A percentile compares a stretch with the other conserved stretches of the same genome.
These are phyloP conservation scores for Pythium rhizo-oryzae DNA, from an alignment of 352 stramenopile genomes.

Conservation along the genomic window DNA sequence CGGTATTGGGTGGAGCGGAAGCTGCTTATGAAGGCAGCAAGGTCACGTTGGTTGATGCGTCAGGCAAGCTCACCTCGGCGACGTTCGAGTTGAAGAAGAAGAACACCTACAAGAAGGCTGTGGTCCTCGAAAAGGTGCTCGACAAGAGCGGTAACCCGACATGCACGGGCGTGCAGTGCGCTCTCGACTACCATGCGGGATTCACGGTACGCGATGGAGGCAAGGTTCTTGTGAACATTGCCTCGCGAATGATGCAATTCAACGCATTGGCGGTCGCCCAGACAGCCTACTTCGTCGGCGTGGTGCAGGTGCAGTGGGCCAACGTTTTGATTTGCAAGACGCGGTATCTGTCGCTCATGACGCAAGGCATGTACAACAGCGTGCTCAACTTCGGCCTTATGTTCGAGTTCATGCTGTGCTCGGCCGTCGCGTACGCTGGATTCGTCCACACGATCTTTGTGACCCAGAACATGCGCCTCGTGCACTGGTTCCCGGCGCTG, in stretches of 20 bases:
- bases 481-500: conserved; percentile 91
- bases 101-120: conserved; percentile 47
- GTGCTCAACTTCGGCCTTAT: conserved; percentile 94
- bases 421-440: conserved; percentile 82
- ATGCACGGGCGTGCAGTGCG: conserved; percentile 44
- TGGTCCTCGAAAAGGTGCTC: conserved; percentile 56
- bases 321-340: conserved; percentile 95
- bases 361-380: conserved; percentile 92
- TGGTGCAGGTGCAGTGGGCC: conserved; percentile 91
- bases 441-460: conserved; percentile 85
- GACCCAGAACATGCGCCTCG: conserved; percentile 86
- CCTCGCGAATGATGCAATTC: conserved; percentile 86
- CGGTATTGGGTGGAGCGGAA: conserved; percentile 37
- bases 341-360: conserved; percentile 86
- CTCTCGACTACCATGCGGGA: conserved; percentile 61
- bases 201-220: conserved; percentile 40
- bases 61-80: conserved; percentile 34
- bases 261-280: conserved; percentile 84
- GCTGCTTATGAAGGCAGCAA: conserved; percentile 39
- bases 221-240: conserved; percentile 78
- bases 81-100: conserved; percentile 38
- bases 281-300: conserved; percentile 84
- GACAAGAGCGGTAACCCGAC: conserved; percentile 31
- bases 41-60: conserved; percentile 44
- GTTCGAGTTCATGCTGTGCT: conserved; percentile 91